phyloP scores from a whole-genome alignment of 192 early-diverging fungal species.

The Podila epicladia region DNA sequence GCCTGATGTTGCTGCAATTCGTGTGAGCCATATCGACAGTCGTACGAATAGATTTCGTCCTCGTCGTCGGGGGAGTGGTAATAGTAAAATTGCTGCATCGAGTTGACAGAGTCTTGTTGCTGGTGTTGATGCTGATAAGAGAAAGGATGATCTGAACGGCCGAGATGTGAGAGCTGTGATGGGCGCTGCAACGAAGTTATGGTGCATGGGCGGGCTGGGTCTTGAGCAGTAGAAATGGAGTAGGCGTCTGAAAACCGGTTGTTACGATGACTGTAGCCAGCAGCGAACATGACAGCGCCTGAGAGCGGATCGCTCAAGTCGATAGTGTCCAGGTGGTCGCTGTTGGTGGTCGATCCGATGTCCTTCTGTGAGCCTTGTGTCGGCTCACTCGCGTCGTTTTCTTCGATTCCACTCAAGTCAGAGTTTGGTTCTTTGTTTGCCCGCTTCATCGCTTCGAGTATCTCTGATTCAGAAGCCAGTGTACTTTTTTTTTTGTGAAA shows the following conservation, averaged over 20 bases:
- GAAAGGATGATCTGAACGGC: neutral
- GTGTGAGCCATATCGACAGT: neutral
- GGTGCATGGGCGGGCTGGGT: neutral
- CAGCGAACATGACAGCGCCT: neutral
- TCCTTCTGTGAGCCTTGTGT: neutral
- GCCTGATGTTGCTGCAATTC: neutral
- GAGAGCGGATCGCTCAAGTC: neutral
- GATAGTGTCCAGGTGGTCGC: neutral
- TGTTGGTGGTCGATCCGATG: too few relatives aligned
- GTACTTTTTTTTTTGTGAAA: slow-evolving; percentile 4
- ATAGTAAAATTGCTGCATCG: slow-evolving; percentile 44
- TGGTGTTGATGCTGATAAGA: slow-evolving; percentile 4
- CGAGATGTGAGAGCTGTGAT: neutral
- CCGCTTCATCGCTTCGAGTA: slow-evolving; percentile 25
- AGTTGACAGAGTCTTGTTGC: slow-evolving; percentile 36
- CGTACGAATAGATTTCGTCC: neutral
- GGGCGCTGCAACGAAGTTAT: neutral
- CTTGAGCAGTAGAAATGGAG: neutral
- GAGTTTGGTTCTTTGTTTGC: slow-evolving; percentile 2
- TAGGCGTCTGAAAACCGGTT: too few relatives aligned
- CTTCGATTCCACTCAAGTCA: neutral
- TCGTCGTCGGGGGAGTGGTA: neutral
- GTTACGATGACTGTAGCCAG: neutral
- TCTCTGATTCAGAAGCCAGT: slow-evolving; percentile 18
- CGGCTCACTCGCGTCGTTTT: neutral